These are phyloP conservation scores for Xylariomycetidae sp. DNA, from an alignment of 2,329 filamentous ascomycete species.

Conservation along the genomic window DNA sequence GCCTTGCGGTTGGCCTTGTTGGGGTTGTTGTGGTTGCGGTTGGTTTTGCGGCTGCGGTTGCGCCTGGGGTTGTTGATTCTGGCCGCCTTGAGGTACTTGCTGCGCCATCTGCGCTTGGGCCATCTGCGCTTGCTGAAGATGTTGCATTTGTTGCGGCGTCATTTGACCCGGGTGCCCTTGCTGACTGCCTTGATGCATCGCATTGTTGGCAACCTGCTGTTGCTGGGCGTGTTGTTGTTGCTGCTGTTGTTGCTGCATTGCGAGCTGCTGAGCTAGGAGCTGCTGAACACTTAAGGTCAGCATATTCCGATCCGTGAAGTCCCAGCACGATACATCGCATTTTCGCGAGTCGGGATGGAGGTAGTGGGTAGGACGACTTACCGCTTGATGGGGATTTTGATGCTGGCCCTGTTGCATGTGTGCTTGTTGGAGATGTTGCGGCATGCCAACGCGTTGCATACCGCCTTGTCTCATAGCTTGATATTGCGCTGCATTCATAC, in stretches of 20 bases:
- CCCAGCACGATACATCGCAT: no score
- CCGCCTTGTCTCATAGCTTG: slow-evolving; percentile 34
- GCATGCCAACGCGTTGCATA: slow-evolving; percentile 34
- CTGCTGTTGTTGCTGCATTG: slow-evolving; percentile 29
- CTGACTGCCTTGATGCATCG: slow-evolving; percentile 33
- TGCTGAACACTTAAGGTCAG: slow-evolving; percentile 1
- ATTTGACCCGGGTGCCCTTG: slow-evolving; percentile 30
- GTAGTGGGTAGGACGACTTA: no score
- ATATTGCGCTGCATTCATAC: slow-evolving; percentile 33
- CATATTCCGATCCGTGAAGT: neutral
- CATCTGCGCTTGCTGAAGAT: slow-evolving; percentile 32
- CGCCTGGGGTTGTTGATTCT: slow-evolving; percentile 32
- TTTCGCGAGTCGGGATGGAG: no score
- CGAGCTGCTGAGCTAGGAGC: slow-evolving; percentile 24
- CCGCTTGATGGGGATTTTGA: slow-evolving; percentile 6
- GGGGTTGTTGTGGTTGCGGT: slow-evolving; percentile 15
- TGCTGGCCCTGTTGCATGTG: slow-evolving; percentile 28
- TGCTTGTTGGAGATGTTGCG: slow-evolving; percentile 36
- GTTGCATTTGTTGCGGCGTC: slow-evolving; percentile 36
- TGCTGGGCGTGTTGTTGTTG: slow-evolving; percentile 32
- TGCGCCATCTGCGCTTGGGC: slow-evolving; percentile 30
- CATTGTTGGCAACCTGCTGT: slow-evolving; percentile 36
- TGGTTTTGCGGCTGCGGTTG: slow-evolving; percentile 15
- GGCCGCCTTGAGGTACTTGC: slow-evolving; percentile 30
- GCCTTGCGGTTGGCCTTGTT: slow-evolving; percentile 25